phyloP scores from a whole-genome alignment of 202 grass and related monocot genomes.

The Setaria viridis region DNA sequence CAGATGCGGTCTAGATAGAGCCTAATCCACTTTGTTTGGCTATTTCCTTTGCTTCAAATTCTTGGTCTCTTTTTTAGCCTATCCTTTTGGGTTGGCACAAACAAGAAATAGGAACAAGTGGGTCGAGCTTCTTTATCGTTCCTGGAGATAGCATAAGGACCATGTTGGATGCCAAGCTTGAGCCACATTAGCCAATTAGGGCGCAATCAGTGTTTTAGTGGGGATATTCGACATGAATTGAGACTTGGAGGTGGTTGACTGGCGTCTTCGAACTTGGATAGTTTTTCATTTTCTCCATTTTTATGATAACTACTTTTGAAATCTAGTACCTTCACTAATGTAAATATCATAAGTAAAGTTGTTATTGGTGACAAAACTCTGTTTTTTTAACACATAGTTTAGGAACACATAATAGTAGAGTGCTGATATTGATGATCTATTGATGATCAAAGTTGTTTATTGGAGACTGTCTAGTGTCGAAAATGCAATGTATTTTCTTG shows the following conservation, averaged over 20 bases:
- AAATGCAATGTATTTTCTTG: not conserved
- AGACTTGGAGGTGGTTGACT: not conserved
- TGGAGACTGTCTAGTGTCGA: not conserved
- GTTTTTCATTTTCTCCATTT: not conserved
- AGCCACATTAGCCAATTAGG: not conserved
- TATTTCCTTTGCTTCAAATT: not conserved
- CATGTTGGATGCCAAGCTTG: not conserved
- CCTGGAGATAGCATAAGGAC: not conserved
- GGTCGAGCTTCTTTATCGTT: not conserved
- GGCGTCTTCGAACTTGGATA: not conserved
- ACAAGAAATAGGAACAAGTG: not conserved
- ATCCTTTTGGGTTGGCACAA: not conserved
- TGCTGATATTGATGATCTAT: not conserved
- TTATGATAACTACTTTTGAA: not conserved
- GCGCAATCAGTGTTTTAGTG: not conserved
- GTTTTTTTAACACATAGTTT: not conserved
- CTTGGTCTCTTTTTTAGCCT: not conserved
- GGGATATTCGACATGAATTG: not conserved
- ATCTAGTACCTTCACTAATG: not conserved
- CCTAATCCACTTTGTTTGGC: not conserved
- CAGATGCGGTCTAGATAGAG: not conserved
- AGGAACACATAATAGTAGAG: not conserved
- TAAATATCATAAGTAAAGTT: not conserved
- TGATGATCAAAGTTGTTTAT: not conserved
- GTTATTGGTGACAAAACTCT: not conserved